phyloP scores from a whole-genome alignment of 2,329 filamentous ascomycete genomes.

The Boeremia lycopersici region DNA sequence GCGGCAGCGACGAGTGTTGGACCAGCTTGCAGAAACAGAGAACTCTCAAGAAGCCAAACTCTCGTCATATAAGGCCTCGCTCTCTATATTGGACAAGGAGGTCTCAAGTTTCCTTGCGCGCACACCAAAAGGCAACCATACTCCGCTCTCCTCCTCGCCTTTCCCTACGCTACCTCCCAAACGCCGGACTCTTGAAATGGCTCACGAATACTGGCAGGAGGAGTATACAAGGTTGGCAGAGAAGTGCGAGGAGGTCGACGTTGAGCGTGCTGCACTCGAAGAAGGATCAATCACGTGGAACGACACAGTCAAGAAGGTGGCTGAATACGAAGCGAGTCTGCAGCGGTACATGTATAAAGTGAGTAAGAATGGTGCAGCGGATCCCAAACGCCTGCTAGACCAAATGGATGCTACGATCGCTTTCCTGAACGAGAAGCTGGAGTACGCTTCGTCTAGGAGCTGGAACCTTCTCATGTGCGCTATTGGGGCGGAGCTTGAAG shows the following conservation, averaged over 20 bases:
- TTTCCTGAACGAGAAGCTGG: conserved; percentile 61
- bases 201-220: conserved; percentile 71
- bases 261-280: conserved; percentile 68
- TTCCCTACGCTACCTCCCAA: conserved; percentile 68
- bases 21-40: conserved; percentile 65
- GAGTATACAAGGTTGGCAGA: conserved; percentile 64
- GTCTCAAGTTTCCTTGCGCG: conserved; percentile 64
- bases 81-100: conserved; percentile 69
- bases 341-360: conserved; percentile 58
- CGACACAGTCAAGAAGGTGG: conserved; percentile 63
- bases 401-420: conserved; percentile 64
- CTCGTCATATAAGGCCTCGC: conserved; percentile 71
- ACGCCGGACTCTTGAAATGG: conserved; percentile 72
- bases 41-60: conserved; percentile 73
- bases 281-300: conserved; percentile 72
- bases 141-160: conserved; percentile 44
- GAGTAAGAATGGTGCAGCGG: conserved; percentile 21
- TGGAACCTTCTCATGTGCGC: conserved; percentile 80
- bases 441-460: conserved; percentile 63
- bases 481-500: conserved; percentile 74
- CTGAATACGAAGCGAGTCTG: conserved; percentile 69
- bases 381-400: conserved; percentile 26
- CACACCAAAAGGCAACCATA: conserved; percentile 54
- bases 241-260: conserved; percentile 62
- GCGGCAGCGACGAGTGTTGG: conserved; percentile 63